Evolutionary conservation across 768 basidiomycete genomes (phyloP).

Genomic region (Dendrothele bispora): DNA sequence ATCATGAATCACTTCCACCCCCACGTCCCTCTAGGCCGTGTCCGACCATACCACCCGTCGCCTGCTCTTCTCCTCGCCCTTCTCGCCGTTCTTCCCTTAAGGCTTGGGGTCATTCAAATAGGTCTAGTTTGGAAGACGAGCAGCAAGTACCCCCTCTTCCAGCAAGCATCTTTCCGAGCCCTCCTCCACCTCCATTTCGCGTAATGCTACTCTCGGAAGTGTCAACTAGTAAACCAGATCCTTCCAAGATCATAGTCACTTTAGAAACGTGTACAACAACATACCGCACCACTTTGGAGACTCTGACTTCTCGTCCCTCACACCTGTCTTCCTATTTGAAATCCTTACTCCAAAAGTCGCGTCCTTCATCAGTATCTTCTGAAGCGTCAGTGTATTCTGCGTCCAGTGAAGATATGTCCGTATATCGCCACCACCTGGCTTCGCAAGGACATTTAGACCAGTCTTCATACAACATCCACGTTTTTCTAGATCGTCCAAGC

Average conservation of each 20-base stretch:
- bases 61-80: constrained; percentile 19
- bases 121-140: constrained; percentile 41
- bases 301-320: constrained; percentile 69
- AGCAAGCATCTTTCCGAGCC: constrained; percentile 40
- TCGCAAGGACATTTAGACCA: constrained; percentile 54
- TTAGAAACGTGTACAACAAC: constrained; percentile 73
- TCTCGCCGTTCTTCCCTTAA: constrained; percentile 41
- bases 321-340: constrained; percentile 59
- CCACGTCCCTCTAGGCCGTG: neutral
- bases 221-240: constrained; percentile 49
- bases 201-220: constrained; percentile 64
- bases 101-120: constrained; percentile 29
- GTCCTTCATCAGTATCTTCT: constrained; percentile 43
- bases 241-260: constrained; percentile 63
- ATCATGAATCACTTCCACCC: neutral
- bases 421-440: constrained; percentile 63
- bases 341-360: constrained; percentile 37
- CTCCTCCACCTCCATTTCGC: constrained; percentile 56
- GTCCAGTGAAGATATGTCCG: constrained; percentile 49
- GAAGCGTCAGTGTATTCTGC: constrained; percentile 62
- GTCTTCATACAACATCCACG: constrained; percentile 50
- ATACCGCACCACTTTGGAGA: constrained; percentile 63
- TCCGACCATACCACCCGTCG: constrained; percentile 23
- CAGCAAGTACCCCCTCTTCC: constrained; percentile 52
- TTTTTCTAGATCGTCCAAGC: constrained; percentile 82